A percentile compares a stretch with the other conserved stretches of the same genome.
Conservation (phyloP, 257 asterid genomes). For the Salvia rosmarinus region DNA sequence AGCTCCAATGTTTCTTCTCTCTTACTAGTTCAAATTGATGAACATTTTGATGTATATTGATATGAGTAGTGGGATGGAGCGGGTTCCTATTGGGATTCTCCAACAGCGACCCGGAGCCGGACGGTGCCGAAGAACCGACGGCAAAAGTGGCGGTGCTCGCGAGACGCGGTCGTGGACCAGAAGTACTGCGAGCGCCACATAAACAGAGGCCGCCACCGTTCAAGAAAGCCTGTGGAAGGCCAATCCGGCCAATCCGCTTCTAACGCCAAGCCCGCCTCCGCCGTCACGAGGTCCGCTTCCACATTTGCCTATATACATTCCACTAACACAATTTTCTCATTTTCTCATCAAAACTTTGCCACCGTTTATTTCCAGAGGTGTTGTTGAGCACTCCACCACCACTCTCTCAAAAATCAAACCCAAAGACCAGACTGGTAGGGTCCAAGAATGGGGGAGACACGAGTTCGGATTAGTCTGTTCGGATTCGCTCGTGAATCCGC, state of each 20-base stretch:
- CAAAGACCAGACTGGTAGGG: conserved; percentile 30
- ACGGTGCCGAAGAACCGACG: conserved; percentile 95
- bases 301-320: neutral
- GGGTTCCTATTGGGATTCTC: conserved; percentile 80
- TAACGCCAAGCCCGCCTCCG: conserved; percentile 25
- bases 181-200: conserved; percentile 97
- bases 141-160: conserved; percentile 99
- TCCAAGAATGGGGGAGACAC: conserved; percentile 37
- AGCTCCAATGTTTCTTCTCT: no score
- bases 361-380: no score
- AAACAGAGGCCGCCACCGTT: conserved; percentile 99
- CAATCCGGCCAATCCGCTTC: conserved; percentile 49
- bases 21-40: no score
- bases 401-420: neutral
- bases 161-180: conserved; percentile 87
- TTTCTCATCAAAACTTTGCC: neutral
- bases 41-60: no score
- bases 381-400: neutral
- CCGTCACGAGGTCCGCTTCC: conserved; percentile 39
- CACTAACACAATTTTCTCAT: conserved; percentile 17
- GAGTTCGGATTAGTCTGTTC: conserved; percentile 80
- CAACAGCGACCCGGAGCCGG: conserved; percentile 90
- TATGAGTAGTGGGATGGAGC: conserved; percentile 74
- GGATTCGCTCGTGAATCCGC: conserved; percentile 80
- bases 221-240: conserved; percentile 99